Base-by-base conservation (phyloP, 805 yeast species). In the Candida khao-thaluensis region DNA sequence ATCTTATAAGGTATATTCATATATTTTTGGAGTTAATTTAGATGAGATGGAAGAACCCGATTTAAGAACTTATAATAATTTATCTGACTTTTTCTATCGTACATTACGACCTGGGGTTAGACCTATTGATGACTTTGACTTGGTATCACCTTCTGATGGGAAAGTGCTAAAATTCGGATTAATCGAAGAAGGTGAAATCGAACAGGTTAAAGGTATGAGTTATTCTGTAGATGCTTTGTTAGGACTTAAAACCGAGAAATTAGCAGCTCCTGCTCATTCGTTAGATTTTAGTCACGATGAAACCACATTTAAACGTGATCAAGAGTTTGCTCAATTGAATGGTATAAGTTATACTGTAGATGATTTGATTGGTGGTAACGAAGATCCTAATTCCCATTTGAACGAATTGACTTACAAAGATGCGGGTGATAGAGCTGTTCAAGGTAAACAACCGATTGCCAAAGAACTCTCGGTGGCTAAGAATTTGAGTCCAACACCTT, bases 141-240 rank as follows among this genome's bases (percentile, higher is more conserved):
- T 93, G 36, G 93, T 82, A 7, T 82, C 93, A 24, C 99, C 99
- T 3, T 81, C 96, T 42, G 99, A 93, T 62, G 99, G 99, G 16
- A 82, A 77, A 48, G 83, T 93, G 12, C 67, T 93, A 43, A 90
- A 87, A 52, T 76, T 87, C 43, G 99, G 99, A 17, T 69, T 77
- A 21, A 78, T 86, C 27, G 79, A 78, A 38, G 75, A 83, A 50
- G 96, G 96, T 23, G 86, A 85, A 49, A 88, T 93, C 44, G 98
- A 93, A 60, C 98, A 91, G 61, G 98, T 93, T 28, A 93, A 93
- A 65, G 99, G 99, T 6, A 78, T 93, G 79, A 87, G 95, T 1
- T 93, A 93, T 60, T 82, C 95, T 2, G 74, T 93, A 11, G 91
- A 86, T 49, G 90, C 95, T 7, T 76, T 93, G 39, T 71, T 93